A percentile compares a stretch with the other conserved stretches of the same genome.
Conservation (phyloP, 2,329 filamentous ascomycete genomes). For the Trichoderma harzianum region DNA sequence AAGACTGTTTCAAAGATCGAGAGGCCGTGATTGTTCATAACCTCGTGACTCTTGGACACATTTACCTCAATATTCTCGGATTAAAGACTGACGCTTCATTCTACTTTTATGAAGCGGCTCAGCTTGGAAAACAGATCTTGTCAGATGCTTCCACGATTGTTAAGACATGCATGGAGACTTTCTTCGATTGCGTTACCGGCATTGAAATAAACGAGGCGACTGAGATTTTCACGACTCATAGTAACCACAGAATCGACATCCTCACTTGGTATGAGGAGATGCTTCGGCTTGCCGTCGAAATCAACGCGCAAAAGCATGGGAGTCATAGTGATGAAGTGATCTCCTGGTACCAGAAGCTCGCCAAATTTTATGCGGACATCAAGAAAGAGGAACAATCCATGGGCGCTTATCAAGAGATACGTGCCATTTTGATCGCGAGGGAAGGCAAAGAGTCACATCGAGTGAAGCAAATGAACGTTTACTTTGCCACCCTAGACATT, state of each 20-base stretch:
- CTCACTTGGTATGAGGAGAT: background rate
- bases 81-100: slow-evolving; percentile 26
- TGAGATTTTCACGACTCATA: background rate
- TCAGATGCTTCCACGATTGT: slow-evolving; percentile 33
- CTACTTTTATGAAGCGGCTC: slow-evolving; percentile 37
- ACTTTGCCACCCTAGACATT: slow-evolving; percentile 35
- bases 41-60: slow-evolving; percentile 32
- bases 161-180: slow-evolving; percentile 29
- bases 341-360: background rate
- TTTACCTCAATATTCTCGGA: slow-evolving; percentile 29
- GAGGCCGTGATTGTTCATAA: background rate
- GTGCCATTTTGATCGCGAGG: background rate
- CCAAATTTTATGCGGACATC: background rate
- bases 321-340: background rate
- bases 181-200: background rate
- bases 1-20: background rate
- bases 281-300: background rate
- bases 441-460: background rate
- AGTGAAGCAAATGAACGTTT: slow-evolving; percentile 30
- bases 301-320: background rate
- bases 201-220: background rate
- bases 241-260: background rate
- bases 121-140: slow-evolving; percentile 31
- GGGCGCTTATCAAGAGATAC: background rate
- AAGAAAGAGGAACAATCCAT: background rate